A percentile compares a stretch with the other conserved stretches of the same genome.
Evolutionary conservation across 1,139 yeast genomes (phyloP).

Genomic region (Yamadazyma oceani): DNA sequence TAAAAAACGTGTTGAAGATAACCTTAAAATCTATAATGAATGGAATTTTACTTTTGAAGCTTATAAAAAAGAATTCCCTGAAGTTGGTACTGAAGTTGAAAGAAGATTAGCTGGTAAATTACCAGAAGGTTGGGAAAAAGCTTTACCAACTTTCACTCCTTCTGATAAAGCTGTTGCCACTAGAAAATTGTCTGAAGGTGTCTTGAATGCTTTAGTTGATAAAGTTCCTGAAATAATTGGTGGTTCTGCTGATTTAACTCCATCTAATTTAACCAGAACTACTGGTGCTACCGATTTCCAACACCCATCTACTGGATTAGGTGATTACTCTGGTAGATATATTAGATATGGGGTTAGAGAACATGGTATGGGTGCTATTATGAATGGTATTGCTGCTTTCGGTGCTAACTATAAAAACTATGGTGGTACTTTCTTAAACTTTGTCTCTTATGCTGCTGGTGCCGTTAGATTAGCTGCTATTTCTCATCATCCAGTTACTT

Average conservation of each 20-base stretch:
- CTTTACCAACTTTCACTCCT: conserved; percentile 78
- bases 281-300: conserved; percentile 88
- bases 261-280: conserved; percentile 95
- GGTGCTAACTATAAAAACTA: conserved; percentile 92
- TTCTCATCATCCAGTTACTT: conserved; percentile 89
- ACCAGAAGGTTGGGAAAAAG: conserved; percentile 81
- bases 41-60: conserved; percentile 69
- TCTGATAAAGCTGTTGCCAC: conserved; percentile 85
- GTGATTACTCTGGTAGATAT: conserved; percentile 91
- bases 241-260: conserved; percentile 98
- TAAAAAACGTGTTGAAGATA: conserved; percentile 54
- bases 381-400: conserved; percentile 96
- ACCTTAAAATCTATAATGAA: conserved; percentile 62
- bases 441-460: conserved; percentile 97
- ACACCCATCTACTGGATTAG: conserved; percentile 78
- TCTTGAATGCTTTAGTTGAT: conserved; percentile 62
- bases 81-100: conserved; percentile 65
- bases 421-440: conserved; percentile 98
- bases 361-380: conserved; percentile 99
- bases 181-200: conserved; percentile 90
- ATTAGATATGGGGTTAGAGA: conserved; percentile 99
- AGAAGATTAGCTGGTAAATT: conserved; percentile 82
- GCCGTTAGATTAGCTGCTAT: conserved; percentile 94
- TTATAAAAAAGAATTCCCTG: conserved; percentile 74
- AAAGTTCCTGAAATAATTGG: conserved; percentile 88